Evolutionary conservation across 768 basidiomycete species (phyloP).

Genomic region (Cantharellus cinnabarinus): DNA sequence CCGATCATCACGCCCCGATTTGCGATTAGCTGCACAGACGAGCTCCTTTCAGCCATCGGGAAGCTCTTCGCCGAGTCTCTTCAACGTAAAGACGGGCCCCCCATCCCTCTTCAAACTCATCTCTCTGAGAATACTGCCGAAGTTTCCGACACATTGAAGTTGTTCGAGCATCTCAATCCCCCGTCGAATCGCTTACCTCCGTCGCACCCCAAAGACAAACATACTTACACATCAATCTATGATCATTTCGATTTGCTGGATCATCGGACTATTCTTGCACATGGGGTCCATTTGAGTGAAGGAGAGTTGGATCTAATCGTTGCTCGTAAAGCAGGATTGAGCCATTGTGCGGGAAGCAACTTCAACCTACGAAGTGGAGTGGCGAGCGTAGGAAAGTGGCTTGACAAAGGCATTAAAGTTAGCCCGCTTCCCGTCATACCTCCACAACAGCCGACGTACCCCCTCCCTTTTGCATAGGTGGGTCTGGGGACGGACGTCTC

Average conservation of each 20-base stretch:
- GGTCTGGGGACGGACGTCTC: slow-evolving; percentile 89
- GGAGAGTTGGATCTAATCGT: slow-evolving; percentile 57
- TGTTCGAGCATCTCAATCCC: slow-evolving; percentile 24
- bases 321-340: slow-evolving; percentile 45
- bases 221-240: slow-evolving; percentile 64
- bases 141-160: slow-evolving; percentile 36
- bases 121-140: slow-evolving; percentile 70
- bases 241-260: slow-evolving; percentile 58
- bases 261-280: slow-evolving; percentile 67
- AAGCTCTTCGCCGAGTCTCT: not conserved
- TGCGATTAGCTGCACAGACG: slow-evolving; percentile 66
- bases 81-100: slow-evolving; percentile 12
- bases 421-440: slow-evolving; percentile 5
- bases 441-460: not conserved
- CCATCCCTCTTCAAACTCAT: slow-evolving; percentile 76
- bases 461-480: slow-evolving; percentile 30
- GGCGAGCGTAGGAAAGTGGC: slow-evolving; percentile 53
- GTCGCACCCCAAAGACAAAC: slow-evolving; percentile 22
- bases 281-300: slow-evolving; percentile 61
- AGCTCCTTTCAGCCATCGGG: slow-evolving; percentile 45
- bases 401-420: slow-evolving; percentile 78
- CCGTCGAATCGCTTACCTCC: not conserved
- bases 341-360: slow-evolving; percentile 89
- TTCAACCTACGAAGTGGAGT: slow-evolving; percentile 78
- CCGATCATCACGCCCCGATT: slow-evolving; percentile 93